phyloP scores from a whole-genome alignment of 2,329 filamentous ascomycete species.

The Cercospora sp. region DNA sequence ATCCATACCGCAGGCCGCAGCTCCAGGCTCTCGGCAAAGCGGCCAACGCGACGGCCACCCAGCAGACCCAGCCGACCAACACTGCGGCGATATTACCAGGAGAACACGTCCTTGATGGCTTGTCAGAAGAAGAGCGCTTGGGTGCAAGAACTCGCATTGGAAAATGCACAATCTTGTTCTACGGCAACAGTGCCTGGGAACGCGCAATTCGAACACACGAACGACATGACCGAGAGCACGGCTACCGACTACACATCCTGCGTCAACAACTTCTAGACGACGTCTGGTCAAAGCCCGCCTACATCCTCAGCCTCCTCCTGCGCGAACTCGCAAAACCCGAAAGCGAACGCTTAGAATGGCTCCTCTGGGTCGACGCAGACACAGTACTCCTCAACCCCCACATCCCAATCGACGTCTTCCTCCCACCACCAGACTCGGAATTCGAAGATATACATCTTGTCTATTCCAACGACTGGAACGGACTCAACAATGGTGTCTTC shows the following conservation, averaged over 20 bases:
- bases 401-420: constrained; percentile 44
- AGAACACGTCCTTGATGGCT: constrained; percentile 31
- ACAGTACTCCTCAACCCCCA: constrained; percentile 48
- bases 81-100: constrained; percentile 18
- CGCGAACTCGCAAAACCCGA: constrained; percentile 43
- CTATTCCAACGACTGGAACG: constrained; percentile 44
- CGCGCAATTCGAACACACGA: constrained; percentile 46
- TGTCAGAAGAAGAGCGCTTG: constrained; percentile 32
- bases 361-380: constrained; percentile 49
- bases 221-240: constrained; percentile 43
- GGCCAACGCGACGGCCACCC: neutral
- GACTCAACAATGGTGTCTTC: constrained; percentile 49
- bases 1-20: constrained; percentile 23
- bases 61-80: neutral
- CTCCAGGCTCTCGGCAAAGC: neutral
- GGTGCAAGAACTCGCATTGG: constrained; percentile 40
- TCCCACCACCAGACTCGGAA: constrained; percentile 39
- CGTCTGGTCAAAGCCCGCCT: constrained; percentile 49
- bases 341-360: constrained; percentile 44
- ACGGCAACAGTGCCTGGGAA: constrained; percentile 43
- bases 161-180: constrained; percentile 45
- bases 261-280: constrained; percentile 46
- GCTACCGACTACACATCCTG: constrained; percentile 47
- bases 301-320: constrained; percentile 45
- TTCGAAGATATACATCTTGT: constrained; percentile 43